A percentile compares a stretch with the other conserved stretches of the same genome.
phyloP scores from a whole-genome alignment of 306 rosid species.

The Vigna trinervia region DNA sequence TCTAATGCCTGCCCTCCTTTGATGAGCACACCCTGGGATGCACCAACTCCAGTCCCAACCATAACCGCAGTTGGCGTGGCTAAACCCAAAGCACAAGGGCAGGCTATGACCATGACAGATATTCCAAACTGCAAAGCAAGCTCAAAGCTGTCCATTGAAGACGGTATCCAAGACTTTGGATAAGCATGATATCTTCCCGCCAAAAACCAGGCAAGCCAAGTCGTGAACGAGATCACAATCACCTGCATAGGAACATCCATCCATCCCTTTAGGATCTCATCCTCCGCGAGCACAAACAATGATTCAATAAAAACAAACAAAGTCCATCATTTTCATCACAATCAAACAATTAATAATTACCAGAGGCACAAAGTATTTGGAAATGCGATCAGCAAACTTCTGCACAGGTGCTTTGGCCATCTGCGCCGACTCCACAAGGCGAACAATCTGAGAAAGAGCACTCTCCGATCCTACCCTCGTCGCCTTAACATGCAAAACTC shows the following conservation, averaged over 20 bases:
- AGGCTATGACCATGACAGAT: constrained; percentile 95
- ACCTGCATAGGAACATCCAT: constrained; percentile 60
- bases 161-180: constrained; percentile 82
- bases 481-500: constrained; percentile 78
- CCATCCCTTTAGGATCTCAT: neutral
- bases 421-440: constrained; percentile 90
- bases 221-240: constrained; percentile 64
- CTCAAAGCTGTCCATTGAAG: constrained; percentile 85
- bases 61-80: constrained; percentile 95
- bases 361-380: constrained; percentile 87
- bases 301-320: neutral
- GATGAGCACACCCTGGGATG: constrained; percentile 88
- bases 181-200: constrained; percentile 74
- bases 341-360: constrained; percentile 39
- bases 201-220: constrained; percentile 86
- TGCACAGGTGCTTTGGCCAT: constrained; percentile 96
- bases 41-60: constrained; percentile 98
- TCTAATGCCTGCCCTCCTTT: constrained; percentile 96
- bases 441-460: constrained; percentile 85
- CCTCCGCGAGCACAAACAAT: neutral
- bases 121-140: constrained; percentile 95
- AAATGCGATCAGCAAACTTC: constrained; percentile 86
- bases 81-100: constrained; percentile 96
- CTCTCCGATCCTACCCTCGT: constrained; percentile 88
- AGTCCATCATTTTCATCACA: neutral